Conservation (phyloP, 352 stramenopile genomes). For the Phytophthora syringae region DNA sequence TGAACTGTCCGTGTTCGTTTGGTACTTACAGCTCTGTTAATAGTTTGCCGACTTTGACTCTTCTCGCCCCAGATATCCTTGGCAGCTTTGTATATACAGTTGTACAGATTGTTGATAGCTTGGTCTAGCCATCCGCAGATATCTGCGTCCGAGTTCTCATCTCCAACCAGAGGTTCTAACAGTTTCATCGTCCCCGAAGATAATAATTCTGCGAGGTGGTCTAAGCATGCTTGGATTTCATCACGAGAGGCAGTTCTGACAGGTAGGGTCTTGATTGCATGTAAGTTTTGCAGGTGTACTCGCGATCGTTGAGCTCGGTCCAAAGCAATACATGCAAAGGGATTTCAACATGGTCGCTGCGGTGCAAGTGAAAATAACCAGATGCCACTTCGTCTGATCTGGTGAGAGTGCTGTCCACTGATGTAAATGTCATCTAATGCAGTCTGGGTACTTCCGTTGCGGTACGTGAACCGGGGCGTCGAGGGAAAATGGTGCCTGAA, state of each 20-base stretch:
- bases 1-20: conserved; percentile 1
- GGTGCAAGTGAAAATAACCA: conserved; percentile 6
- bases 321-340: neutral
- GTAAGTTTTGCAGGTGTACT: neutral
- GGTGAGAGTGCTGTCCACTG: neutral
- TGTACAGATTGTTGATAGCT: conserved; percentile 3
- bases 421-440: conserved; percentile 8
- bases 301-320: neutral
- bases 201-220: neutral
- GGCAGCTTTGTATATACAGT: neutral
- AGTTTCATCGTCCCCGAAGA: neutral
- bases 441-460: neutral
- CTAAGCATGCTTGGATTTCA: neutral
- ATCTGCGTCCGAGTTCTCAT: neutral
- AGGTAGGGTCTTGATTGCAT: neutral
- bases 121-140: neutral
- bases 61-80: neutral
- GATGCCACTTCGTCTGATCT: conserved; percentile 1
- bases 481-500: neutral
- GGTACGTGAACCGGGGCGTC: neutral
- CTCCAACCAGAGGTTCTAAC: neutral
- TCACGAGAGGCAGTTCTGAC: neutral
- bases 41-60: neutral
- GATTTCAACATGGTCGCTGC: neutral
- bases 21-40: conserved; percentile 1